Evolutionary conservation across 805 yeast genomes (phyloP).

Genomic region (Vanderwaltozyma polyspora): DNA sequence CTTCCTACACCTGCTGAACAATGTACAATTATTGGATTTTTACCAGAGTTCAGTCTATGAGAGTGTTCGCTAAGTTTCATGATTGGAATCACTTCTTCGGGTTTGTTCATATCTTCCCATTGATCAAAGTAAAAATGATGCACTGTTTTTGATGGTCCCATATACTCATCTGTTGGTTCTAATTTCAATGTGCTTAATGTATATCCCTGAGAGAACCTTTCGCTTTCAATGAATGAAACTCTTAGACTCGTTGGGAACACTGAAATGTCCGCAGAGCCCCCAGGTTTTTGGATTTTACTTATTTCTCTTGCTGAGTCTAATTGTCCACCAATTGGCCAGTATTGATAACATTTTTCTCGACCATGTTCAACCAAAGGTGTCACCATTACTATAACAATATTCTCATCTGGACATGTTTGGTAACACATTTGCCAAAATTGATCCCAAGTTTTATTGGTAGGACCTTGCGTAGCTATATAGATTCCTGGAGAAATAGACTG

Average conservation of each 20-base stretch:
- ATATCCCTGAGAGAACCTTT: conserved; percentile 12
- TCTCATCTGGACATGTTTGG: conserved; percentile 43
- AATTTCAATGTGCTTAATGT: conserved; percentile 18
- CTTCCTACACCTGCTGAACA: conserved; percentile 98
- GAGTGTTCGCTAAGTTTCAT: conserved; percentile 23
- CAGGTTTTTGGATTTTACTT: conserved; percentile 15
- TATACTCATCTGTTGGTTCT: conserved; percentile 13
- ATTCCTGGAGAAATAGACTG: conserved; percentile 19
- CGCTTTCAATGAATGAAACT: conserved; percentile 13
- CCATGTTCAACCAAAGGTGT: conserved; percentile 64
- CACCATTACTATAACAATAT: conserved; percentile 58
- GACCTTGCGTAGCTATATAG: conserved; percentile 73
- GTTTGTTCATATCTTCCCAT: conserved; percentile 79
- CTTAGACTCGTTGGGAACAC: conserved; percentile 14
- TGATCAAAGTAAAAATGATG: conserved; percentile 62
- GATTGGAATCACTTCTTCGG: conserved; percentile 31
- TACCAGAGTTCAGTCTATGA: conserved; percentile 18
- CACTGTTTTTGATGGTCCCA: conserved; percentile 32
- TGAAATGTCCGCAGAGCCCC: conserved; percentile 13
- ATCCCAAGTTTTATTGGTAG: conserved; percentile 55
- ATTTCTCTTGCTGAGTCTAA: conserved; percentile 3
- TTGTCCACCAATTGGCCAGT: conserved; percentile 44
- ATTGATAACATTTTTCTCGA: conserved; percentile 66
- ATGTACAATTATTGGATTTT: conserved; percentile 60
- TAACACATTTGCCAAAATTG: conserved; percentile 88